Conservation (phyloP, 106 monocot species). For the Vanilla planifolia region DNA sequence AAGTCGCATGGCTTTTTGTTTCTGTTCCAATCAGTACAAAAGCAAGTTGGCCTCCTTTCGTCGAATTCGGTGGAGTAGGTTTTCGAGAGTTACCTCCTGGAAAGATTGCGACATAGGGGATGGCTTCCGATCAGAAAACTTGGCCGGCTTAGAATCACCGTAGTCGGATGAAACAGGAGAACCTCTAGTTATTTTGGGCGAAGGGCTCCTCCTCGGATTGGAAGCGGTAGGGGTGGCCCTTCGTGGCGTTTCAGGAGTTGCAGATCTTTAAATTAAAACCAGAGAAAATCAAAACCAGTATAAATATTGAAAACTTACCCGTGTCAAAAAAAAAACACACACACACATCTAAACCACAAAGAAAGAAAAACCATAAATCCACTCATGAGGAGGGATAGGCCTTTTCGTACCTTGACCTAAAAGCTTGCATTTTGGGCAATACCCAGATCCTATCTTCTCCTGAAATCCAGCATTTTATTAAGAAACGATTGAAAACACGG, state of each 20-base stretch:
- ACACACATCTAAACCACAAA: background rate
- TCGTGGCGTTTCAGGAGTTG: background rate
- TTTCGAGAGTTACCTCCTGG: background rate
- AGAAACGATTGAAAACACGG: too few species aligned
- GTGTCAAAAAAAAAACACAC: too few species aligned
- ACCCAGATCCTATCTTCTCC: background rate
- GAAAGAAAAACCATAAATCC: background rate
- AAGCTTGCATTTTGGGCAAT: background rate
- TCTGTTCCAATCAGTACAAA: constrained; percentile 1
- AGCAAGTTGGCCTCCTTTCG: background rate
- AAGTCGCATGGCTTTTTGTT: constrained; percentile 5
- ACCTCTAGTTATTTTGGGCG: constrained; percentile 1
- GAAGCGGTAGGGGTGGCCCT: background rate
- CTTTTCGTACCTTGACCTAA: constrained; percentile 4
- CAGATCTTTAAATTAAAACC: background rate
- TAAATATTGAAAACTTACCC: too few species aligned
- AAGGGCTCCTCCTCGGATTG: constrained; percentile 3
- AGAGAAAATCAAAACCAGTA: background rate
- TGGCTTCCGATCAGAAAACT: background rate
- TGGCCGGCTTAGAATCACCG: background rate
- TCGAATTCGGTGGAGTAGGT: background rate
- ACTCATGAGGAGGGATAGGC: background rate
- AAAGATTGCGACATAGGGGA: constrained; percentile 5
- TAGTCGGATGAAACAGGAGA: background rate
- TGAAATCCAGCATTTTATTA: background rate